Evolutionary conservation across 177 flowering plant species (phyloP), one percentile per base, ranked within the genome.

Genomic region (Tripterygium wilfordii): DNA sequence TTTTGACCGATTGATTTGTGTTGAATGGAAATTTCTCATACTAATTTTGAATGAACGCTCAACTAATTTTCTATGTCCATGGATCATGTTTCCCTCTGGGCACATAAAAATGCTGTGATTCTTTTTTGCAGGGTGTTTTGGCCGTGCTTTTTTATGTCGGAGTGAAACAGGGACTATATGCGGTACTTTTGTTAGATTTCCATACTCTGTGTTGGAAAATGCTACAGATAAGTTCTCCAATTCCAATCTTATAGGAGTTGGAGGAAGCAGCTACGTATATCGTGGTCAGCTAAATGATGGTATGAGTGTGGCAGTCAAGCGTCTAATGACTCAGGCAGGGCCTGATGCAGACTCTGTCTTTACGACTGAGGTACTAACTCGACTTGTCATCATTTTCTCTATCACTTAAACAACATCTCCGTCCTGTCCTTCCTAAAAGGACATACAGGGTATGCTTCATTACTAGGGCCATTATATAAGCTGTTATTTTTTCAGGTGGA

Each of bases 181-280:
- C 55, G 94, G 88, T 49, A 60, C 77, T 16, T 62, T 86, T 7
- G 30, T 56, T 48, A 82, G 68, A 29, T 92, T 89, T 58, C 57
- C 95, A 14, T 89, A 79, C 63, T 57, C 63, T 19, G 95, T 86
- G 30, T 53, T 92, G 77, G 96, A 84, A 62, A 48, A 44, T 51
- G 91, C 96, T 40, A 86, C 99, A 25, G 60, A 84, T 46, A 84
- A 62, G 61, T 92, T 92, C 63, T 84, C 87, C 29, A 54, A 64
- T 49, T 57, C 75, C 56, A 84, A 80, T 63, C 61, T 89, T 38
- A 63, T 89, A 31, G 99, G 97, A 47, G 58, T 77, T 51, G 99
- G 99, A 24, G 99, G 88, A 54, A 84, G 96, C 70, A 89, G 99
- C 69, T 69, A 63, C 57, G 99, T 92, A n/a, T 89, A 84, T 60